These are phyloP conservation scores for Lepraria neglecta DNA, from an alignment of 495 filamentous ascomycete genomes.

Conservation along the genomic window DNA sequence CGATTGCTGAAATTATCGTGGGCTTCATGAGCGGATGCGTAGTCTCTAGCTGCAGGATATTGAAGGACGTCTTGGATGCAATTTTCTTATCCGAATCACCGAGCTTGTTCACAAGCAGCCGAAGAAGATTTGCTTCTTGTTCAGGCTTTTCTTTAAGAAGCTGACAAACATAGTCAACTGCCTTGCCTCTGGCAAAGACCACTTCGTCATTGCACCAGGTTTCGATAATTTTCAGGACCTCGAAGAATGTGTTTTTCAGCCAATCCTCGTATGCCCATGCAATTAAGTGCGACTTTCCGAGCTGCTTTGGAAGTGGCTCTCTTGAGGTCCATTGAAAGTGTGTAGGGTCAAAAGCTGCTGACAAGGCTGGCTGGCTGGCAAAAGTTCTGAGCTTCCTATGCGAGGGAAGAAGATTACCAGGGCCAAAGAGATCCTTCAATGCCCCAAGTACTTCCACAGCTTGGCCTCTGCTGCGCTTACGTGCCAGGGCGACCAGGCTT, in stretches of 20 bases:
- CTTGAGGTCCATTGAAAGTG: slow-evolving; percentile 56
- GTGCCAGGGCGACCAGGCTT: slow-evolving; percentile 67
- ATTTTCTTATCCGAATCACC: slow-evolving; percentile 93
- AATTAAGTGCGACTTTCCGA: slow-evolving; percentile 70
- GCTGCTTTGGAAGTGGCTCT: slow-evolving; percentile 58
- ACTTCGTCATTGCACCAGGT: slow-evolving; percentile 90
- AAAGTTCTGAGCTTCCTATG: slow-evolving; percentile 77
- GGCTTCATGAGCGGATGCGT: slow-evolving; percentile 90
- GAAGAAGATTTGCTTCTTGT: slow-evolving; percentile 88
- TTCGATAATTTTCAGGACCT: slow-evolving; percentile 82
- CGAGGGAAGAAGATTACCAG: slow-evolving; percentile 73
- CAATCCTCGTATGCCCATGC: slow-evolving; percentile 92
- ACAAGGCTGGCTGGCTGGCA: slow-evolving; percentile 68
- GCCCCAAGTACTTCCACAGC: slow-evolving; percentile 87
- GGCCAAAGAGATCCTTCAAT: slow-evolving; percentile 86
- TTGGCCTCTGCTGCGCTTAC: slow-evolving; percentile 87
- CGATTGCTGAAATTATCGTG: slow-evolving; percentile 73
- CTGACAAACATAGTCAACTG: slow-evolving; percentile 82
- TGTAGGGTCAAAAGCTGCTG: slow-evolving; percentile 55
- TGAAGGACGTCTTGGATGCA: slow-evolving; percentile 81
- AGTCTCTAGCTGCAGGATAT: slow-evolving; percentile 80
- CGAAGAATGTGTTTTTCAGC: slow-evolving; percentile 86
- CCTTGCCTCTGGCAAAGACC: slow-evolving; percentile 77
- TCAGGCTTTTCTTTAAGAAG: slow-evolving; percentile 92
- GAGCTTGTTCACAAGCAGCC: slow-evolving; percentile 90